Conservation (phyloP, 1,284 basidiomycete genomes). For the Vanrija sp. region DNA sequence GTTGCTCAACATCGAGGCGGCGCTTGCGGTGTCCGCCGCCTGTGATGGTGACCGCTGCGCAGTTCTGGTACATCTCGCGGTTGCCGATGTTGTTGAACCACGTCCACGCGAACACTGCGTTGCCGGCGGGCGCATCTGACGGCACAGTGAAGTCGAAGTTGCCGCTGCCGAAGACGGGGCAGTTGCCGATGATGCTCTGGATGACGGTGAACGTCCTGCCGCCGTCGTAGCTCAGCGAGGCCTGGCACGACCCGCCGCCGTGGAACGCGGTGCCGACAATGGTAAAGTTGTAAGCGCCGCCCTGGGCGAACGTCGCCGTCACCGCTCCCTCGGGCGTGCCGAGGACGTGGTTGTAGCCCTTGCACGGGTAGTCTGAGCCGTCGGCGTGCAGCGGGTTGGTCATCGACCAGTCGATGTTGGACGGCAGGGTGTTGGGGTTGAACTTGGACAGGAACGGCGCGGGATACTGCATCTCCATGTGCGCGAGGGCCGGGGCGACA, state of each 20-base stretch:
- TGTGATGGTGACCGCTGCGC: slow-evolving; percentile 47
- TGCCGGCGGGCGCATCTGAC: slow-evolving; percentile 37
- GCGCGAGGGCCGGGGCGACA: slow-evolving; percentile 30
- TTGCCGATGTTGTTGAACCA: slow-evolving; percentile 50
- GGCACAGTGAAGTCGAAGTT: slow-evolving; percentile 43
- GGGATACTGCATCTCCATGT: slow-evolving; percentile 43
- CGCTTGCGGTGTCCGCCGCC: slow-evolving; percentile 22
- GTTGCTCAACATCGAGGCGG: not conserved
- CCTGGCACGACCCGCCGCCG: slow-evolving; percentile 50
- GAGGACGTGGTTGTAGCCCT: slow-evolving; percentile 31
- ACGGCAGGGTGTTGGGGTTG: slow-evolving; percentile 34
- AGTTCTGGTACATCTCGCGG: slow-evolving; percentile 50
- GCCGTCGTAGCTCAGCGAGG: slow-evolving; percentile 48
- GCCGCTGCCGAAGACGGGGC: slow-evolving; percentile 24
- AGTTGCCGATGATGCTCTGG: slow-evolving; percentile 45
- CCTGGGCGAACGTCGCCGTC: slow-evolving; percentile 36
- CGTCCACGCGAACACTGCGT: slow-evolving; percentile 50
- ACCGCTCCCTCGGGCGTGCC: slow-evolving; percentile 21
- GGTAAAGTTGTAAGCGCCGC: slow-evolving; percentile 31
- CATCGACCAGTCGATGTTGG: slow-evolving; percentile 44
- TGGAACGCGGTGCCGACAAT: slow-evolving; percentile 42
- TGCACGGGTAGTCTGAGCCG: slow-evolving; percentile 48
- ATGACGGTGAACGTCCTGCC: slow-evolving; percentile 50
- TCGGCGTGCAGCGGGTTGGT: slow-evolving; percentile 40
- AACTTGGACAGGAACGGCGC: slow-evolving; percentile 34